phyloP scores from a whole-genome alignment of 1,284 basidiomycete species.

The Heterobasidion irregulare region DNA sequence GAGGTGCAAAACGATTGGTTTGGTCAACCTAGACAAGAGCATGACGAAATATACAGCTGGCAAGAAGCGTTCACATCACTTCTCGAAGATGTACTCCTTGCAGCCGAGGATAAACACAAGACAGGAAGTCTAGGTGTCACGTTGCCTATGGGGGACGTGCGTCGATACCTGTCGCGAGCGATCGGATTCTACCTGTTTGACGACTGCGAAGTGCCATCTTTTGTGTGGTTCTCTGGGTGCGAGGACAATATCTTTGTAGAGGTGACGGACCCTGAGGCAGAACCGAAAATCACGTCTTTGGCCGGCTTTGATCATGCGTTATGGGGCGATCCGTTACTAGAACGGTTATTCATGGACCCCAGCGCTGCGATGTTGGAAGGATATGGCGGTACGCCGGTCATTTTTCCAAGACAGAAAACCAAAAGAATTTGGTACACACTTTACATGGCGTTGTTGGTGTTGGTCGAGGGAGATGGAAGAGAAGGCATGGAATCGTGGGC shows the following conservation, averaged over 20 bases:
- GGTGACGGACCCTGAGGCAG: slow-evolving; percentile 17
- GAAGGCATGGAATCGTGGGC: slow-evolving; percentile 34
- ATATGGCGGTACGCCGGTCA: slow-evolving; percentile 38
- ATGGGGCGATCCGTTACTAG: slow-evolving; percentile 71
- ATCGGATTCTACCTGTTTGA: slow-evolving; percentile 69
- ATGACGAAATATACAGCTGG: slow-evolving; percentile 49
- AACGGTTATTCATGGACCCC: slow-evolving; percentile 44
- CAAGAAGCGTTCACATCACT: slow-evolving; percentile 58
- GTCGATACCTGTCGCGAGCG: slow-evolving; percentile 48
- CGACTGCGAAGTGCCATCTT: slow-evolving; percentile 60
- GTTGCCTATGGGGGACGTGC: slow-evolving; percentile 26
- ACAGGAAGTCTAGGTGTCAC: slow-evolving; percentile 16
- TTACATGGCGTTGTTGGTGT: slow-evolving; percentile 45
- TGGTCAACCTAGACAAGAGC: slow-evolving; percentile 37
- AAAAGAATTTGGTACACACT: slow-evolving; percentile 70
- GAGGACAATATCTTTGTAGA: slow-evolving; percentile 39
- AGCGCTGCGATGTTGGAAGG: slow-evolving; percentile 47
- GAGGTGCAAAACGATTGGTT: slow-evolving; percentile 66
- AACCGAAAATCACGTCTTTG: slow-evolving; percentile 21
- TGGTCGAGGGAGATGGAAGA: slow-evolving; percentile 24
- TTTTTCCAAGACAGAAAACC: slow-evolving; percentile 53
- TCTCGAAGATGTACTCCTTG: slow-evolving; percentile 45
- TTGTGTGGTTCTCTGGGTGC: slow-evolving; percentile 52
- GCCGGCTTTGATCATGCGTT: slow-evolving; percentile 42
- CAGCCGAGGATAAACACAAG: slow-evolving; percentile 15